Base-by-base conservation (phyloP, 2,329 filamentous ascomycete genomes). In the Rutstroemia sp. region DNA sequence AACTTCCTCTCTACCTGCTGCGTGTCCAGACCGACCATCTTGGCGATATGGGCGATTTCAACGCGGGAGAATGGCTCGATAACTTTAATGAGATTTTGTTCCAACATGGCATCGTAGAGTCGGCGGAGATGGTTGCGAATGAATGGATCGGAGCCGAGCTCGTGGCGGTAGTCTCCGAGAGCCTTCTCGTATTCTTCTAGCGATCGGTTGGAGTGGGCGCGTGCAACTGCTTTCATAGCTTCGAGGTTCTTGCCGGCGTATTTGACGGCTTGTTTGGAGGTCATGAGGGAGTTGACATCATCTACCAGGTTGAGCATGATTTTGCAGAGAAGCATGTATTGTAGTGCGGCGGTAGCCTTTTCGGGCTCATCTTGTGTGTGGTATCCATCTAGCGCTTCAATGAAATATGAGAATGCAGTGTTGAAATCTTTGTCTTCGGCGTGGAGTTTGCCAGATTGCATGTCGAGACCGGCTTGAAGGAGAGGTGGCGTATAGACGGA, bases 271-370 rank as follows among this genome's bases (percentile, higher is more conserved):
- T 96, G 92, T 81, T 99, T 99, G 54, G 90, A 95, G 30, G 88
- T 84, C 84, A 99, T 90, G 65, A 99, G 83, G 70, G 88, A 85
- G 75, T 92, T 95, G 72, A 99, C 92, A 72, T 99, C 95, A 77
- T 97, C 92, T 63, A 85, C 90, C 42, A 95, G 80, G 75, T 99
- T 99, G 66, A 99, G 81, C 95, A 99, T 99, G 73, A 99, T 94
- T 79, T 99, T 99, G 85, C 94, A 97, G 38, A 99, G 85, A 54
- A 99, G 83, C 94, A 99, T 99, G 79, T 99, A 99, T 78, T 99
- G 94, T 63, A 99, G 79, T 10, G 94, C 91, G 12, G 92, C 90
- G n/a, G 92, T 95, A n/a, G 95, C 94, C 74, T 92, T 91, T 62
- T 80, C 77, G 41, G 85, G 77, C 71, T 96, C 91, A 65, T 99